A percentile compares a stretch with the other conserved stretches of the same genome.
Conservation (phyloP, 306 rosid genomes). For the Quercus engelmannii region DNA sequence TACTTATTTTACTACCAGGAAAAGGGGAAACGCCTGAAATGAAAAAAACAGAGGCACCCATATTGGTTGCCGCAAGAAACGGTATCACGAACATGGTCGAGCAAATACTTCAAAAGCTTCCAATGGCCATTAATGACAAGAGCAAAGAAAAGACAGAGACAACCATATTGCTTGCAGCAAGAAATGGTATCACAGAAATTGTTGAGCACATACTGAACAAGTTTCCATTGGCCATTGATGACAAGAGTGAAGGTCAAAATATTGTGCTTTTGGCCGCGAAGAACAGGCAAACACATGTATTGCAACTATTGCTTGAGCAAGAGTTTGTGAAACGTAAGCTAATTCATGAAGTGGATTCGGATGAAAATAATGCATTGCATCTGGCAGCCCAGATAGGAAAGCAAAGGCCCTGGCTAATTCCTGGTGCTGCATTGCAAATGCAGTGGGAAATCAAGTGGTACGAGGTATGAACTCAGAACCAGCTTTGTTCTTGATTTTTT, state of each 20-base stretch:
- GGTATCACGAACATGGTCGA: too few species aligned
- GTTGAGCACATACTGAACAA: constrained; percentile 33
- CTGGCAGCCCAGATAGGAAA: constrained; percentile 48
- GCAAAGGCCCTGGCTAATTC: constrained; percentile 48
- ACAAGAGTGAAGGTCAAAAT: constrained; percentile 41
- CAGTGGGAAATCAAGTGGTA: constrained; percentile 74
- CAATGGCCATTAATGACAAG: too few species aligned
- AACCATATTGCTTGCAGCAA: constrained; percentile 51
- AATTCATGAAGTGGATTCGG: constrained; percentile 37
- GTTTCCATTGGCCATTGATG: constrained; percentile 56
- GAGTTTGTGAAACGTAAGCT: constrained; percentile 24
- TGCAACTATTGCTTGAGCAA: constrained; percentile 20
- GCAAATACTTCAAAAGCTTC: too few species aligned
- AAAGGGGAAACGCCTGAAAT: too few species aligned
- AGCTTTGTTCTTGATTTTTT: too few species aligned
- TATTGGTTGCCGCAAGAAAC: too few species aligned
- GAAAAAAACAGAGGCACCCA: too few species aligned
- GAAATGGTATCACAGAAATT: constrained; percentile 58
- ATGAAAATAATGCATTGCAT: constrained; percentile 59
- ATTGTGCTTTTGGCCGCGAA: constrained; percentile 54
- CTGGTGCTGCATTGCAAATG: constrained; percentile 63
- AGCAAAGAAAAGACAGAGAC: constrained; percentile 22
- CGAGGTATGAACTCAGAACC: constrained; percentile 21
- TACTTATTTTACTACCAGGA: too few species aligned
- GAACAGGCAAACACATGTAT: constrained; percentile 61